Evolutionary conservation across 2,329 filamentous ascomycete genomes (phyloP), one percentile per base, ranked within the genome.

Genomic region (Neofusicoccum parvum): DNA sequence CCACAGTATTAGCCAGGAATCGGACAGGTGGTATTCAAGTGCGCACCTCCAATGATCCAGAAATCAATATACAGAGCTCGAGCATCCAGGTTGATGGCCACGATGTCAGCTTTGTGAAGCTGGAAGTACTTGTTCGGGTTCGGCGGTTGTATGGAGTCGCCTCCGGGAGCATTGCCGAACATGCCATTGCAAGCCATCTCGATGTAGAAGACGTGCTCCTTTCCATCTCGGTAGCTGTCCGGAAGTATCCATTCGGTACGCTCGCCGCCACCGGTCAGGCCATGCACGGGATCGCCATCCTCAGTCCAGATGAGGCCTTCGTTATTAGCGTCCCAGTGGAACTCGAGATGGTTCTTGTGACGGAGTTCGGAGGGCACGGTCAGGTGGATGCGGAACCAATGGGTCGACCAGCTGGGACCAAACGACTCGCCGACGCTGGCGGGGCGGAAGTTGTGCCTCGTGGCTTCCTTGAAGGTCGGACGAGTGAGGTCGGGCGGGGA

Each of bases 181-280:
- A 98, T 98, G 78, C 90, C 89, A 77, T 99, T 99, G 80, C 95
- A 98, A 20, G 95, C 95, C 92, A 98, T 97, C 81, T 99, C 95
- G 69, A 99, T 90, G 78, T 97, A 99, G 72, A 99, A 91, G 17
- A 85, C 88, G 76, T 98, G 94, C 72, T 93, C 87, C 75, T 94
- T 88, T 62, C 92, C 94, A 76, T 97, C 92, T 68, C 91, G 87
- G 80, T 91, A 97, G 15, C 83, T 82, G 59, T 92, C 83, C 9
- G 95, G 94, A 50, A 99, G 83, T 67, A 97, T 88, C 94, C 94
- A 99, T 79, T 98, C 93, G 15, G 89, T 86, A 63, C 95, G 87
- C 74, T 99, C 95, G 46, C 92, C 92, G 64, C 90, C 90, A 17
- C 95, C 95, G 0, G 94, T 97, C 72, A 99, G 81, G 14, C 95